Evolutionary conservation across 1,139 yeast genomes (phyloP).

Genomic region (Pichia sp.): DNA sequence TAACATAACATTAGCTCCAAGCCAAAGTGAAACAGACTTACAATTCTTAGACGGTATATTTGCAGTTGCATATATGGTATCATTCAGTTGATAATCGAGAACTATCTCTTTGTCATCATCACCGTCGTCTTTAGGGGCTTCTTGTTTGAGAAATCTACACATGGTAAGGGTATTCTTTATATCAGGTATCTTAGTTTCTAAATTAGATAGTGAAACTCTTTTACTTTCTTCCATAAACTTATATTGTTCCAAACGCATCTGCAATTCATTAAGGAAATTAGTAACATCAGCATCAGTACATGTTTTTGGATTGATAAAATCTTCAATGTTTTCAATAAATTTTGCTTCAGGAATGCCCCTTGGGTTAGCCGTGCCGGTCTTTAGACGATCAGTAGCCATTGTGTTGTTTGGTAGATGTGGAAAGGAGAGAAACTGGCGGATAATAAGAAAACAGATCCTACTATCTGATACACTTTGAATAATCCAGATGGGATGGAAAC

Average conservation of each 20-base stretch:
- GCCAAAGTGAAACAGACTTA: conserved; percentile 71
- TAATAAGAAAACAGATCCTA: too few relatives aligned
- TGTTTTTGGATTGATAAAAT: conserved; percentile 71
- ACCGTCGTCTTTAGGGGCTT: conserved; percentile 28
- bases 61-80: conserved; percentile 85
- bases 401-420: not conserved
- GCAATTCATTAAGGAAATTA: conserved; percentile 28
- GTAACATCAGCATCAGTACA: conserved; percentile 31
- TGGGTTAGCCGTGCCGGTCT: conserved; percentile 61
- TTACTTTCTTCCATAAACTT: conserved; percentile 60
- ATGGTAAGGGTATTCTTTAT: conserved; percentile 75
- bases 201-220: conserved; percentile 57
- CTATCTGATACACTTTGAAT: too few relatives aligned
- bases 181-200: conserved; percentile 79
- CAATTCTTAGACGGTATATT: conserved; percentile 49
- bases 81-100: conserved; percentile 84
- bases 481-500: not conserved
- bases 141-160: conserved; percentile 52
- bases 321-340: conserved; percentile 79
- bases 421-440: too few relatives aligned
- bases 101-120: conserved; percentile 31
- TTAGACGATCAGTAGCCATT: conserved; percentile 25
- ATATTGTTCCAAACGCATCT: conserved; percentile 31
- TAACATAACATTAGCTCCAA: conserved; percentile 97
- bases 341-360: conserved; percentile 97